Evolutionary conservation across 1,284 basidiomycete genomes (phyloP).

Genomic region (Boletus smithii): DNA sequence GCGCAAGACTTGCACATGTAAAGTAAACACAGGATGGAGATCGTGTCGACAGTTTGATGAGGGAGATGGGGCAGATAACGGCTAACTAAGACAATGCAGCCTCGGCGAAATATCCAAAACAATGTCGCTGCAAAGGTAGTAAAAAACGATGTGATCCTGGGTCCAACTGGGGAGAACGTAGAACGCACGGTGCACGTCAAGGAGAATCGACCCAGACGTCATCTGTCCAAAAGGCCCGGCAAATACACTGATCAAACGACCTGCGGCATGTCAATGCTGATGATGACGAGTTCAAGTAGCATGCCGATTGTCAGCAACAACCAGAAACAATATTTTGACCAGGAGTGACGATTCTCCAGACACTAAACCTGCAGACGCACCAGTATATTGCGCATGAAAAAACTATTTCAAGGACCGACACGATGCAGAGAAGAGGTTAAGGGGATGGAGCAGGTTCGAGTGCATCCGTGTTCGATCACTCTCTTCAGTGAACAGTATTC

Average conservation of each 20-base stretch:
- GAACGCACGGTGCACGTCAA: neutral
- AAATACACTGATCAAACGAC: neutral
- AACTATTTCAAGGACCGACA: too few species aligned
- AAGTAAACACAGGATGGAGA: neutral
- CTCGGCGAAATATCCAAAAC: neutral
- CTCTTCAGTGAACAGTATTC: neutral
- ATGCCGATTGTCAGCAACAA: neutral
- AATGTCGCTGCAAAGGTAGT: neutral
- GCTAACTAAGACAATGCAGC: neutral
- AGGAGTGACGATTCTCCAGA: neutral
- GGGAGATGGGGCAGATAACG: neutral
- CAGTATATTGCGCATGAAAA: neutral
- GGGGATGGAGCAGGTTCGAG: neutral
- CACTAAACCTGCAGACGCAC: constrained; percentile 9
- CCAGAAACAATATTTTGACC: neutral
- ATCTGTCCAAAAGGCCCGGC: neutral
- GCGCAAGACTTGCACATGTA: neutral
- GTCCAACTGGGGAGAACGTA: neutral
- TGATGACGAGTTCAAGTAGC: neutral
- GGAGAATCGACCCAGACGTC: neutral
- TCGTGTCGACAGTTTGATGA: neutral
- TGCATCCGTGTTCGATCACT: neutral
- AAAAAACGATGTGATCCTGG: neutral
- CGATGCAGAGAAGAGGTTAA: neutral
- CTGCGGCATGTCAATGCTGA: neutral